These are phyloP conservation scores for Debaryomyces sp. DNA, from an alignment of 1,139 yeast genomes.

Conservation along the genomic window DNA sequence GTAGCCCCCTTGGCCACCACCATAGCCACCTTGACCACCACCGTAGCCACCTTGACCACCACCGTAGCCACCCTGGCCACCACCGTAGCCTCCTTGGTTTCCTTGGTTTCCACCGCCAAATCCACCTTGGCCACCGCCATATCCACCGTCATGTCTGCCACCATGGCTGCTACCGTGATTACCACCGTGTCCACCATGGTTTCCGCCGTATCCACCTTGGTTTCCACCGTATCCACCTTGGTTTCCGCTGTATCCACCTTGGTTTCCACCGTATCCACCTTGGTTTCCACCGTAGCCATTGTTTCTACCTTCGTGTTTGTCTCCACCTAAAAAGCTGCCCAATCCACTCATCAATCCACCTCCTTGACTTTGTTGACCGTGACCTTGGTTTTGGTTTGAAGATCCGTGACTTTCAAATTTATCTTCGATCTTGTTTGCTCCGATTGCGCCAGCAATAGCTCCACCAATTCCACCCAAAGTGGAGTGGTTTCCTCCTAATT, in stretches of 20 bases:
- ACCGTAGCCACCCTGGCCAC: conserved; percentile 13
- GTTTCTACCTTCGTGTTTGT: conserved; percentile 13
- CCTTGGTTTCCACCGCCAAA: no score
- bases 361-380: conserved; percentile 13
- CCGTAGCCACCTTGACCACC: conserved; percentile 10
- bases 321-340: conserved; percentile 16
- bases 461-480: conserved; percentile 59
- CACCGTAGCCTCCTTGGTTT: conserved; percentile 10
- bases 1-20: conserved; percentile 12
- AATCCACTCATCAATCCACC: conserved; percentile 9
- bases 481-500: conserved; percentile 48
- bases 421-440: conserved; percentile 58
- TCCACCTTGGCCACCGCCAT: conserved; percentile 13
- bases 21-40: conserved; percentile 11
- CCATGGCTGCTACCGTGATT: conserved; percentile 14
- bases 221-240: no score
- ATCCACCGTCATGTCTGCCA: conserved; percentile 16
- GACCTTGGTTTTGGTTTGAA: conserved; percentile 3
- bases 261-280: conserved; percentile 10
- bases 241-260: conserved; percentile 16
- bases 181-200: conserved; percentile 10
- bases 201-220: conserved; percentile 9
- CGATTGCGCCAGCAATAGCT: conserved; percentile 62
- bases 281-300: conserved; percentile 10
- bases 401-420: conserved; percentile 25